Evolutionary conservation across 2,329 filamentous ascomycete genomes (phyloP).

Genomic region (Aureobasidium sp.): DNA sequence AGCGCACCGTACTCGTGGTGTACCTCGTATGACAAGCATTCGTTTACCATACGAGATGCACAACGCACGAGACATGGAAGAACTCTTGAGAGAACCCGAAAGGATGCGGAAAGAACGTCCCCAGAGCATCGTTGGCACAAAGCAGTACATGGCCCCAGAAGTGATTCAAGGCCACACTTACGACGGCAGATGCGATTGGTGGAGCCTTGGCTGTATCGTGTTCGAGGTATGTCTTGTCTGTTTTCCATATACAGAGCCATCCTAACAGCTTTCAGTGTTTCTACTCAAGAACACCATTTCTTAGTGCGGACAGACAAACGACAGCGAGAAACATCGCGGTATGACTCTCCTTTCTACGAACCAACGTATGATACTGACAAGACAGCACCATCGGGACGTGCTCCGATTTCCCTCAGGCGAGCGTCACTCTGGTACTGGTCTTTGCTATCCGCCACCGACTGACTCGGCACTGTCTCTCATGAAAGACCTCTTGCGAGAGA

Average conservation of each 20-base stretch:
- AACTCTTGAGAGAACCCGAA: slow-evolving; percentile 34
- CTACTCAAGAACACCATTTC: slow-evolving; percentile 85
- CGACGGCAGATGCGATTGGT: slow-evolving; percentile 92
- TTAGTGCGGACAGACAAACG: slow-evolving; percentile 67
- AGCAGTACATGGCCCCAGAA: slow-evolving; percentile 97
- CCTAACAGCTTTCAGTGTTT: slow-evolving; percentile 50
- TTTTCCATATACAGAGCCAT: neutral
- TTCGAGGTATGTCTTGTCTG: slow-evolving; percentile 53
- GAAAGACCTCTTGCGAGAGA: slow-evolving; percentile 51
- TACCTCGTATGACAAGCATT: slow-evolving; percentile 19
- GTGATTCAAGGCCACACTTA: slow-evolving; percentile 74
- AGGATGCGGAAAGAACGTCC: slow-evolving; percentile 58
- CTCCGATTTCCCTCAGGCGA: slow-evolving; percentile 60
- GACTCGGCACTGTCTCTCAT: slow-evolving; percentile 70
- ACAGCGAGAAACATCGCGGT: slow-evolving; percentile 83
- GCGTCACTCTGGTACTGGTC: slow-evolving; percentile 45
- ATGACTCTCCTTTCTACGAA: slow-evolving; percentile 25
- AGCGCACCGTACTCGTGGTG: neutral
- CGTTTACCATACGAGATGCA: slow-evolving; percentile 11
- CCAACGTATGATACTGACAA: neutral
- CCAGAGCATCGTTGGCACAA: slow-evolving; percentile 83
- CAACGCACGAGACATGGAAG: slow-evolving; percentile 14
- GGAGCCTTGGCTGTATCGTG: slow-evolving; percentile 89
- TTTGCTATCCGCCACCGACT: slow-evolving; percentile 46
- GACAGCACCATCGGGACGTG: slow-evolving; percentile 57